These are phyloP conservation scores for Pleurotus sapidus DNA, from an alignment of 768 basidiomycete genomes.

Conservation along the genomic window DNA sequence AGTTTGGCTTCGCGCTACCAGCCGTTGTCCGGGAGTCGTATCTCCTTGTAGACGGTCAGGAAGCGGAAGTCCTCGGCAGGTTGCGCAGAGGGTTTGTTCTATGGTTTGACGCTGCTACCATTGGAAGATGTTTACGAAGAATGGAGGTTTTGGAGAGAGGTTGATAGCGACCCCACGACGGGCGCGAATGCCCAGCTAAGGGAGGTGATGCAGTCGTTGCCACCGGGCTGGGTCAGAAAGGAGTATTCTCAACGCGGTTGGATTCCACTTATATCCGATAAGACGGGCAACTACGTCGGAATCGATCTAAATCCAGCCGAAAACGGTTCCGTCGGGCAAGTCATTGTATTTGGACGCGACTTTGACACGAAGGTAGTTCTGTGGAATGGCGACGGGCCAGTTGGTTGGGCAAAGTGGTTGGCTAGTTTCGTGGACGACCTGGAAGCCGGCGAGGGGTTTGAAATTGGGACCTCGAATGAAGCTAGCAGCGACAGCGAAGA, in stretches of 20 bases:
- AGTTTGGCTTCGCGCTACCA: constrained; percentile 84
- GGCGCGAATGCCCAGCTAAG: constrained; percentile 75
- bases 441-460: constrained; percentile 86
- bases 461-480: constrained; percentile 61
- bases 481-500: constrained; percentile 76
- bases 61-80: constrained; percentile 87
- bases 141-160: constrained; percentile 95
- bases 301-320: constrained; percentile 89
- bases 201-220: constrained; percentile 83
- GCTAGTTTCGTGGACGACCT: constrained; percentile 89
- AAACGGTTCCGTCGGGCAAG: constrained; percentile 79
- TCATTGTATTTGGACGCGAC: constrained; percentile 98
- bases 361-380: constrained; percentile 98
- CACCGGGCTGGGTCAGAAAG: constrained; percentile 82
- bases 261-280: constrained; percentile 94
- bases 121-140: constrained; percentile 93
- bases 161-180: constrained; percentile 84
- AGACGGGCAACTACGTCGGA: constrained; percentile 94
- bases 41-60: constrained; percentile 87
- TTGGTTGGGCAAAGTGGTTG: constrained; percentile 95
- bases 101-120: constrained; percentile 90
- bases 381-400: constrained; percentile 86
- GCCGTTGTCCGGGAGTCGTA: constrained; percentile 90
- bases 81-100: constrained; percentile 90
- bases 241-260: constrained; percentile 95